Conservation (phyloP, 371 early-diverging fungal genomes). For the Chytridiales sp. region DNA sequence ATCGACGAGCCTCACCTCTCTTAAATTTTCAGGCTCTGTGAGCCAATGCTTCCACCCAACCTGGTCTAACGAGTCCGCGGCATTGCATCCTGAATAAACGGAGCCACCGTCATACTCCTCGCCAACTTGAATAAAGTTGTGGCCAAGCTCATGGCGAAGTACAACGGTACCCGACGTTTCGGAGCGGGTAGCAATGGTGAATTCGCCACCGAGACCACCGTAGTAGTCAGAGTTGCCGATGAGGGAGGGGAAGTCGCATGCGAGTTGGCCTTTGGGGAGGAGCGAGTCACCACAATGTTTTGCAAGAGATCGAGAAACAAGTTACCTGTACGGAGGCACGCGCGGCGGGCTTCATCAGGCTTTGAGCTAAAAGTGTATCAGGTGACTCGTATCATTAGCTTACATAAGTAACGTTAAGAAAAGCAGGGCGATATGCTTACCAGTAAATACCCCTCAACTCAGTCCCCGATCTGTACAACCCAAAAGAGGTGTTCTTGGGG, state of each 20-base stretch:
- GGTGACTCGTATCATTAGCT: no score
- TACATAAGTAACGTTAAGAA: conserved; percentile 1
- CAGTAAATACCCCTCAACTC: conserved; percentile 61
- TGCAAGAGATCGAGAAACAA: no score
- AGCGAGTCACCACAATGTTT: no score
- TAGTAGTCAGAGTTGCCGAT: conserved; percentile 61
- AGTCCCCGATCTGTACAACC: conserved; percentile 59
- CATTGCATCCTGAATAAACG: conserved; percentile 58
- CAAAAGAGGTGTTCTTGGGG: conserved; percentile 57
- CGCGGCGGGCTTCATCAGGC: conserved; percentile 45
- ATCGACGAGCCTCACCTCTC: conserved; percentile 41
- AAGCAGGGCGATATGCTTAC: conserved; percentile 5
- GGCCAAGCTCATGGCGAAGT: conserved; percentile 62
- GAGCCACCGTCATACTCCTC: conserved; percentile 56
- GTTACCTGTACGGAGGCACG: conserved; percentile 49
- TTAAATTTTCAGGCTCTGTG: conserved; percentile 34
- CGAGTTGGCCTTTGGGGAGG: conserved; percentile 50
- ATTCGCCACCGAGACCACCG: conserved; percentile 67
- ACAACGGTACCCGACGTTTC: conserved; percentile 58
- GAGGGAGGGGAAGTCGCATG: conserved; percentile 61
- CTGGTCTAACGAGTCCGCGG: conserved; percentile 39
- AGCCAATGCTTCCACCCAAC: conserved; percentile 59
- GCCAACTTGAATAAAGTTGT: conserved; percentile 36
- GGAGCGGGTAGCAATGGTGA: conserved; percentile 58
- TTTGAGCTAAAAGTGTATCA: conserved; percentile 41